A percentile compares a stretch with the other conserved stretches of the same genome.
Evolutionary conservation across 1,284 basidiomycete genomes (phyloP).

Genomic region (Naganishia cerealis): DNA sequence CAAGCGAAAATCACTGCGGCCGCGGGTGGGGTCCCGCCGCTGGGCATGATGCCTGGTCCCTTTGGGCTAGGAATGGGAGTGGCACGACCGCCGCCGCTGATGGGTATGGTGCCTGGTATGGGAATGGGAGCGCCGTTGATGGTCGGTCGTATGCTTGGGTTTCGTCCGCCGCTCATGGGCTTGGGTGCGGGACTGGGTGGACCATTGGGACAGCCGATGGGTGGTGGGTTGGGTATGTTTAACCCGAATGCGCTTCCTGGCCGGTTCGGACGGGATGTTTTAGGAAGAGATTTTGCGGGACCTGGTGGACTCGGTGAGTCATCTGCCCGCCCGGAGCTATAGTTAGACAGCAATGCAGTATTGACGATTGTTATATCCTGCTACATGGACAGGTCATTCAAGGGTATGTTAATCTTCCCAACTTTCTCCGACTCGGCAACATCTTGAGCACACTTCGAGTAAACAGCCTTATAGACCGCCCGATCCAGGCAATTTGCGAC

Average conservation of each 20-base stretch:
- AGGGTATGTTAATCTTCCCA: constrained; percentile 21
- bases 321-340: not conserved
- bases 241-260: constrained; percentile 33
- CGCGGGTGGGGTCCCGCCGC: not conserved
- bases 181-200: constrained; percentile 23
- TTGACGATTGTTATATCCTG: not conserved
- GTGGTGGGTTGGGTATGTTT: constrained; percentile 7
- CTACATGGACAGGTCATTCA: constrained; percentile 19
- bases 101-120: constrained; percentile 22
- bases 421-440: too few relatives aligned
- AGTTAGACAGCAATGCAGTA: not conserved
- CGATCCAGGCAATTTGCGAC: constrained; percentile 29
- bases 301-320: constrained; percentile 32
- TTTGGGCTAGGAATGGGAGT: constrained; percentile 13
- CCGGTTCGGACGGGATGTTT: constrained; percentile 33
- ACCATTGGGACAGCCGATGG: constrained; percentile 7
- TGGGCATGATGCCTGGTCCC: not conserved
- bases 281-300: constrained; percentile 33
- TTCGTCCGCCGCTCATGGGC: constrained; percentile 9
- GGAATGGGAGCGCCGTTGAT: constrained; percentile 20
- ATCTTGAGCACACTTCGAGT: not conserved
- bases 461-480: constrained; percentile 32
- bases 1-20: constrained; percentile 11
- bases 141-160: constrained; percentile 7
- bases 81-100: constrained; percentile 19